phyloP scores from a whole-genome alignment of 2,329 filamentous ascomycete species.

The Calonectria leucothoes region DNA sequence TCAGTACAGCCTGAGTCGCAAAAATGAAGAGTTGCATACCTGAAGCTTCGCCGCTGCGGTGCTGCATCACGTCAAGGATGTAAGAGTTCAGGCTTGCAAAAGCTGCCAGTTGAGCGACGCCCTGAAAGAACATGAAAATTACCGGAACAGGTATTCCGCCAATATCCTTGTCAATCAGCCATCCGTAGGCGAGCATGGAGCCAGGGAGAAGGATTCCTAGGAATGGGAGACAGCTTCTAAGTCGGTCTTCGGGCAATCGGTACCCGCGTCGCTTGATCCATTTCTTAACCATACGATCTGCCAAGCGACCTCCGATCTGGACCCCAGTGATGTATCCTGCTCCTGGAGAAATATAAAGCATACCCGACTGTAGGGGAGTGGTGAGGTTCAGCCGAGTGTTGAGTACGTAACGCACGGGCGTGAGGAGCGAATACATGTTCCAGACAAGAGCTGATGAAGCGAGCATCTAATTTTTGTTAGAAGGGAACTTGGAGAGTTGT shows the following conservation, averaged over 20 bases:
- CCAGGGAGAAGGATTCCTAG: constrained; percentile 70
- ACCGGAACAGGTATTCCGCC: constrained; percentile 66
- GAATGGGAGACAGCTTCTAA: constrained; percentile 70
- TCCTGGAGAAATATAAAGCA: not conserved
- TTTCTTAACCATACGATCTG: not conserved
- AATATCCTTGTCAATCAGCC: constrained; percentile 54
- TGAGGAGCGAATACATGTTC: not conserved
- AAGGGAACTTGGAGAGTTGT: not conserved
- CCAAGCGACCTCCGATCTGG: not conserved
- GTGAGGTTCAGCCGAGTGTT: not conserved
- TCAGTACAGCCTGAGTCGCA: too few relatives aligned
- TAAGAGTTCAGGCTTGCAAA: constrained; percentile 74
- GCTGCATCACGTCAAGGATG: constrained; percentile 44
- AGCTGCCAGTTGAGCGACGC: constrained; percentile 75
- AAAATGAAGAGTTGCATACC: not conserved
- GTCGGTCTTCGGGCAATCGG: constrained; percentile 76
- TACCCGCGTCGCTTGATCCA: constrained; percentile 51
- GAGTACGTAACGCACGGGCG: constrained; percentile 1
- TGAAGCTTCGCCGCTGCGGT: not conserved
- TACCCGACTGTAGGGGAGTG: not conserved
- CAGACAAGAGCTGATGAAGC: not conserved
- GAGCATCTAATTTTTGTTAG: not conserved
- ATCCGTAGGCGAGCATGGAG: constrained; percentile 78
- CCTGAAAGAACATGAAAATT: constrained; percentile 75
- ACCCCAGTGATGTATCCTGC: not conserved